Evolutionary conservation across 495 filamentous ascomycete genomes (phyloP).

Genomic region (Aspergillus funiculosus): DNA sequence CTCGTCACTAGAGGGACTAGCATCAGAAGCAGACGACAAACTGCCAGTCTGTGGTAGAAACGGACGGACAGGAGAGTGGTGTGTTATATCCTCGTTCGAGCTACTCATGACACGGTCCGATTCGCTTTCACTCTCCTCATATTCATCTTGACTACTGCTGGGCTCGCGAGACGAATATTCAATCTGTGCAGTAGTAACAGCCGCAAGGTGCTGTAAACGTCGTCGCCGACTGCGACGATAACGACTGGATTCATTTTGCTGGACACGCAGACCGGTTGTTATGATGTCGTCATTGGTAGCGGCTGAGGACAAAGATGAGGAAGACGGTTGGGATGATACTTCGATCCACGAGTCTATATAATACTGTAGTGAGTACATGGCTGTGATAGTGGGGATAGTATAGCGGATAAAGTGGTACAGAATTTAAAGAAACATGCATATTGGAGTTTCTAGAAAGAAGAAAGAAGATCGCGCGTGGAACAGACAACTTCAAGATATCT

Average conservation of each 20-base stretch:
- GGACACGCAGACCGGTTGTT: slow-evolving; percentile 74
- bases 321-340: slow-evolving; percentile 86
- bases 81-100: slow-evolving; percentile 68
- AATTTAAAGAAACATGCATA: slow-evolving; percentile 5
- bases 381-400: slow-evolving; percentile 25
- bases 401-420: slow-evolving; percentile 2
- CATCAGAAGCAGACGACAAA: slow-evolving; percentile 32
- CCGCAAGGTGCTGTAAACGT: slow-evolving; percentile 44
- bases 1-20: slow-evolving; percentile 52
- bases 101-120: slow-evolving; percentile 78
- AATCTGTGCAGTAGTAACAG: slow-evolving; percentile 44
- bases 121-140: slow-evolving; percentile 80
- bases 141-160: slow-evolving; percentile 82
- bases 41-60: slow-evolving; percentile 22
- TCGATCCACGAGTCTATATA: slow-evolving; percentile 94
- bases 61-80: slow-evolving; percentile 21
- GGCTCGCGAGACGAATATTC: slow-evolving; percentile 40
- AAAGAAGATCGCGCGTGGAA: too few relatives aligned
- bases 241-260: slow-evolving; percentile 38
- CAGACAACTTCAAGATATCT: slow-evolving; percentile 20
- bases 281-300: slow-evolving; percentile 77
- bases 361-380: slow-evolving; percentile 50
- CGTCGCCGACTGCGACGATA: slow-evolving; percentile 50
- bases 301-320: slow-evolving; percentile 78
- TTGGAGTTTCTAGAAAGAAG: slow-evolving; percentile 8